phyloP scores from a whole-genome alignment of 305 asterid species.

The Fraxinus floribunda region DNA sequence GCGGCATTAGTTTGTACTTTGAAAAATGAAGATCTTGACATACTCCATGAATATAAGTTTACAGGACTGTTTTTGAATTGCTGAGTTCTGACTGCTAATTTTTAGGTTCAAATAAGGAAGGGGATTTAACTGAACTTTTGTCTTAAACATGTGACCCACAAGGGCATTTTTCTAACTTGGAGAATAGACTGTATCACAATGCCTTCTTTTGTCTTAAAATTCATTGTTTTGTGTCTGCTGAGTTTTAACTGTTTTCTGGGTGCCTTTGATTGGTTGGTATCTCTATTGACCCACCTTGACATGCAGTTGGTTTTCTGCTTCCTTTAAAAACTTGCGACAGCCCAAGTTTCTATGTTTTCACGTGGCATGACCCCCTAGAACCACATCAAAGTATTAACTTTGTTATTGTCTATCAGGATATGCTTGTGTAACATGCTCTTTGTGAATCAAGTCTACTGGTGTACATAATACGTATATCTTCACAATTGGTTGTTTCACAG shows the following conservation, averaged over 20 bases:
- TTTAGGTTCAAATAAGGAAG: conserved; percentile 7
- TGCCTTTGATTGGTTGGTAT: background rate
- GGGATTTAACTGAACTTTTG: background rate
- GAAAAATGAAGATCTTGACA: background rate
- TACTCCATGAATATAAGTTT: conserved; percentile 11
- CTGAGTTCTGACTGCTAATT: background rate
- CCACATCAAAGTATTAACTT: background rate
- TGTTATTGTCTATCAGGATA: conserved; percentile 1
- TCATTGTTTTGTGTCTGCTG: background rate
- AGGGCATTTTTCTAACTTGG: background rate
- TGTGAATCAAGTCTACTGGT: conserved; percentile 9
- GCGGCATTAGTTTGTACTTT: background rate
- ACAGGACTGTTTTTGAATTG: background rate
- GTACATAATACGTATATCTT: background rate
- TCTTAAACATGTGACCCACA: background rate
- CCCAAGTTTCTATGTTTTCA: background rate
- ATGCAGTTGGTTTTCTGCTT: background rate
- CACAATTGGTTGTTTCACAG: background rate
- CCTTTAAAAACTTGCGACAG: background rate
- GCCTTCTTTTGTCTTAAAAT: background rate
- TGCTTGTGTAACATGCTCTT: conserved; percentile 14
- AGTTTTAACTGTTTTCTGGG: background rate
- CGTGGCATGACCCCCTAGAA: background rate
- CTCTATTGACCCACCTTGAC: background rate
- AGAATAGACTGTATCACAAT: background rate